Conservation (phyloP, 805 yeast species). For the Cyberlindnera nakhonratchasimensis region DNA sequence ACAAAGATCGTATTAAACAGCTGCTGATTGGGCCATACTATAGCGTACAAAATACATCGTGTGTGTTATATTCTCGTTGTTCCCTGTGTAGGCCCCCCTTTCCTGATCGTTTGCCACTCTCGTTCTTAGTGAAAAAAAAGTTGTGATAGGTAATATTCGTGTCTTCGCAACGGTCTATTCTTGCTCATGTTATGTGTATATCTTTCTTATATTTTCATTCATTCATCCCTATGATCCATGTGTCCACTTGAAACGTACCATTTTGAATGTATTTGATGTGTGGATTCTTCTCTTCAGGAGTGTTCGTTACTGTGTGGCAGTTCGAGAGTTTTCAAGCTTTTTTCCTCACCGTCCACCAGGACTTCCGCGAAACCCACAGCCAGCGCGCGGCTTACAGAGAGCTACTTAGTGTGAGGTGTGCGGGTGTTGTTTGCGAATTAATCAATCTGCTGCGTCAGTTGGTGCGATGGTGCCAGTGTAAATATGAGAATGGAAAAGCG, state of each 20-base stretch:
- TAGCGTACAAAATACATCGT: too few species aligned
- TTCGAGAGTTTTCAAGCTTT: slow-evolving; percentile 16
- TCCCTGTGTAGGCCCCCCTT: not conserved
- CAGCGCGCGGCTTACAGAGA: too few species aligned
- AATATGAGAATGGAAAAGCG: not conserved
- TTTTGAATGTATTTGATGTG: slow-evolving; percentile 35
- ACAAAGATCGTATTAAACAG: too few species aligned
- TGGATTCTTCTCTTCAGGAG: not conserved
- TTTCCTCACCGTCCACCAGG: slow-evolving; percentile 8
- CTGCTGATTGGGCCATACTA: too few species aligned
- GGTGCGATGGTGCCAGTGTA: not conserved
- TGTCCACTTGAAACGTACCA: slow-evolving; percentile 37
- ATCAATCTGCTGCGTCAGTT: not conserved
- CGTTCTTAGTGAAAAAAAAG: not conserved
- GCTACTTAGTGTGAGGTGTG: slow-evolving; percentile 3
- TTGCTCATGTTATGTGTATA: not conserved
- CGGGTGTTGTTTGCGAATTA: slow-evolving; percentile 4
- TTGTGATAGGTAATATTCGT: not conserved
- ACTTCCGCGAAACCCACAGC: slow-evolving; percentile 4
- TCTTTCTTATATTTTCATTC: too few species aligned
- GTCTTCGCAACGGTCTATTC: not conserved
- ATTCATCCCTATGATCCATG: too few species aligned
- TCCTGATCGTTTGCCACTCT: not conserved
- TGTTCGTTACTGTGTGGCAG: not conserved
- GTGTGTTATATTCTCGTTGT: not conserved